These are phyloP conservation scores for Komagataella kurtzmanii DNA, from an alignment of 805 yeast species.

Conservation along the genomic window DNA sequence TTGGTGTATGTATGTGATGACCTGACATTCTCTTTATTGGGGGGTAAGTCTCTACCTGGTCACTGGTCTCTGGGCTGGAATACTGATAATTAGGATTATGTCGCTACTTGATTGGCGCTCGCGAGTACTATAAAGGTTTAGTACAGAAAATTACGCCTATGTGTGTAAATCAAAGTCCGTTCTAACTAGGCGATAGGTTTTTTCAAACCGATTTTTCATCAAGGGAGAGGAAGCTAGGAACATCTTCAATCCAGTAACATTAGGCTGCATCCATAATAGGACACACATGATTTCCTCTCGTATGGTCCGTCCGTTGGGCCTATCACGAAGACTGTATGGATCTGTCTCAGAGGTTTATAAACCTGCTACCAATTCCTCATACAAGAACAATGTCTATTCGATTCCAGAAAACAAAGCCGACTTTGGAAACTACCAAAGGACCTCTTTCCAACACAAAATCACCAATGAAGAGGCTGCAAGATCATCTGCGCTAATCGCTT, in stretches of 20 bases:
- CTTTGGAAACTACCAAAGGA: constrained; percentile 18
- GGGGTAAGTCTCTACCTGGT: background rate
- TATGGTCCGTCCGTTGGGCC: background rate
- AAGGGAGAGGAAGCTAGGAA: background rate
- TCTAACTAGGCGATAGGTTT: background rate
- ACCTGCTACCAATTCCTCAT: constrained; percentile 1
- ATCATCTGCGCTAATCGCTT: constrained; percentile 63
- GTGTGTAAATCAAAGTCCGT: background rate
- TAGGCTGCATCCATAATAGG: background rate
- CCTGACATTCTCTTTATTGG: constrained; percentile 1
- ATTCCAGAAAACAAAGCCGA: constrained; percentile 9
- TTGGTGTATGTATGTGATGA: constrained; percentile 2
- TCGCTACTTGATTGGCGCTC: background rate
- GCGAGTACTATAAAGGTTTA: background rate
- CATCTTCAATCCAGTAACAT: background rate
- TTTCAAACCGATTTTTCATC: background rate
- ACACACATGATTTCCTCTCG: background rate
- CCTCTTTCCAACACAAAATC: constrained; percentile 15
- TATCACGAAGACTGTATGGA: background rate
- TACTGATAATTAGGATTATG: background rate
- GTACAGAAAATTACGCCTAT: background rate
- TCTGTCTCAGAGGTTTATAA: background rate
- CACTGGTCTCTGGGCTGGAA: background rate
- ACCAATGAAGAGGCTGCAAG: constrained; percentile 37
- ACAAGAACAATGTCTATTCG: background rate